Conservation (phyloP, 139 green algal genomes). For the Volvox africanus region DNA sequence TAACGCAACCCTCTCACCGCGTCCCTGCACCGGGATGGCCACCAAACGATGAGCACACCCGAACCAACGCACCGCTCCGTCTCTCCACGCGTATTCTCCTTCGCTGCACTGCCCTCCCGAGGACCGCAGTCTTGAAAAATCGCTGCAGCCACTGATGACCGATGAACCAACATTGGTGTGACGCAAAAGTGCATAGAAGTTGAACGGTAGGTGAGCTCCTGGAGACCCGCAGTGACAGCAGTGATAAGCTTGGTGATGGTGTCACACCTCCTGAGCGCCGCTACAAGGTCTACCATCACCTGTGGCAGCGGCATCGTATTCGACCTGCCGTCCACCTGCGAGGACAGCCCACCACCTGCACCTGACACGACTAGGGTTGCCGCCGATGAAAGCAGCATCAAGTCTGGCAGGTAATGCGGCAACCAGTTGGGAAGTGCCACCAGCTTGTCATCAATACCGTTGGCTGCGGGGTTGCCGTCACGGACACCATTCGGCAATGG, state of each 20-base stretch:
- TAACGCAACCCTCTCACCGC: neutral
- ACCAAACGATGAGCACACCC: neutral
- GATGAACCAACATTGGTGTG: slow-evolving; percentile 14
- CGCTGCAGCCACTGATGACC: neutral
- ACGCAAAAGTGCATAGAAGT: slow-evolving; percentile 1
- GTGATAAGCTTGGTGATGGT: slow-evolving; percentile 17
- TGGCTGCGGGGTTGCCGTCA: neutral
- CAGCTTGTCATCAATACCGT: neutral
- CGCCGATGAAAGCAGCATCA: neutral
- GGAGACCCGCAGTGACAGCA: neutral
- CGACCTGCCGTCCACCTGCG: neutral
- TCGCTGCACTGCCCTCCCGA: neutral
- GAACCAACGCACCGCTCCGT: neutral
- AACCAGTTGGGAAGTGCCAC: neutral
- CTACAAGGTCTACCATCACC: neutral
- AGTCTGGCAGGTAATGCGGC: slow-evolving; percentile 6
- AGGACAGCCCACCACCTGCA: neutral
- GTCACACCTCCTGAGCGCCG: neutral
- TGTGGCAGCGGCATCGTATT: neutral
- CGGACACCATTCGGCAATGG: neutral
- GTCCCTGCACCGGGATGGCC: neutral
- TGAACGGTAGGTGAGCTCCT: neutral
- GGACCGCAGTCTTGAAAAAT: neutral
- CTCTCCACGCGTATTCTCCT: neutral
- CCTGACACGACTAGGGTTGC: neutral